Evolutionary conservation across 2,329 filamentous ascomycete species (phyloP).

Genomic region (Aquanectria penicillioides): DNA sequence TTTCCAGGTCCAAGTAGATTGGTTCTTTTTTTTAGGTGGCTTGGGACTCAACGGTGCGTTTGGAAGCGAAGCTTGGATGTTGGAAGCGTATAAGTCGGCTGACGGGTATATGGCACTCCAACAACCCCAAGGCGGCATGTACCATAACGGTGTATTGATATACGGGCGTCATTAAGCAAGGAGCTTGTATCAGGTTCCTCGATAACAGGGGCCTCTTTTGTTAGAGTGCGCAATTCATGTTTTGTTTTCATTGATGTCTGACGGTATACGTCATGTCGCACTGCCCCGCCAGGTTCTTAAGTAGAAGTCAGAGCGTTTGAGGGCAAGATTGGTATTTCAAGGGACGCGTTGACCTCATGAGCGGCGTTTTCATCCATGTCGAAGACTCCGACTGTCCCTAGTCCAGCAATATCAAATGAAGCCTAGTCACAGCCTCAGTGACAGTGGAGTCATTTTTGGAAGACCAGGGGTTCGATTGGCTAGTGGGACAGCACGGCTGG

Average conservation of each 20-base stretch:
- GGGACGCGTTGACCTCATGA: background rate
- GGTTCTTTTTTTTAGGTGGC: background rate
- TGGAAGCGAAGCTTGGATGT: conserved; percentile 27
- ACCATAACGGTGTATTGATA: conserved; percentile 46
- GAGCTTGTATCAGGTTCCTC: conserved; percentile 42
- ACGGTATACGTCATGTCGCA: conserved; percentile 1
- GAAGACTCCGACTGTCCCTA: conserved; percentile 18
- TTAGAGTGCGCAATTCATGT: conserved; percentile 39
- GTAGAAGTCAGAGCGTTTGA: background rate
- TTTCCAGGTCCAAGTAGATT: conserved; percentile 74
- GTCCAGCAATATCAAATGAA: background rate
- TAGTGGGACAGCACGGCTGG: no score
- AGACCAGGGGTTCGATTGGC: no score
- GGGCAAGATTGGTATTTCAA: background rate
- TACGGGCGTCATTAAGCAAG: conserved; percentile 43
- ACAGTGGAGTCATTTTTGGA: conserved; percentile 1
- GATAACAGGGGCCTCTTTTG: conserved; percentile 38
- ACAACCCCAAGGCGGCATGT: conserved; percentile 40
- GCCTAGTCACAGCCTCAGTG: conserved; percentile 14
- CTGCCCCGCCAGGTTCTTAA: background rate
- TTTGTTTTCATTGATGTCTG: conserved; percentile 8
- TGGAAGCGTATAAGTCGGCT: conserved; percentile 36
- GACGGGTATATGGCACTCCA: conserved; percentile 29
- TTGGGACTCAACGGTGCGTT: conserved; percentile 3
- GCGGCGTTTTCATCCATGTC: conserved; percentile 25